Percentiles rank a stretch among this genome's conserved stretches.
Conservation (phyloP, 2,329 filamentous ascomycete genomes). For the Aschersonia sp. region DNA sequence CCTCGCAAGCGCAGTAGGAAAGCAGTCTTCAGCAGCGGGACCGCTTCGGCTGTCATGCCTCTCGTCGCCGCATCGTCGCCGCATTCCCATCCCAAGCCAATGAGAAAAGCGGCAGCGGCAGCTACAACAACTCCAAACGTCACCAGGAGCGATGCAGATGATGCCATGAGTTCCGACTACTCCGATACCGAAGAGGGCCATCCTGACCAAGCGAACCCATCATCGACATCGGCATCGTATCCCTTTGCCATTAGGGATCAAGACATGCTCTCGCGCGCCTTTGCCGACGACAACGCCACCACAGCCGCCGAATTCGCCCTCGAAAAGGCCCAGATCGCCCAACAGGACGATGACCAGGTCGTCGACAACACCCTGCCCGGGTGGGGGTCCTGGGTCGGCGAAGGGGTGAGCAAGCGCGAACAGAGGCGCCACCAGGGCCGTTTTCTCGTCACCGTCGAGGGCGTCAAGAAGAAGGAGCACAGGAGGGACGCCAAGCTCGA, state of each 20-base stretch:
- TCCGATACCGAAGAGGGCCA: no score
- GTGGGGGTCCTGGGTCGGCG: conserved; percentile 86
- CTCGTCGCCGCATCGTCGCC: no score
- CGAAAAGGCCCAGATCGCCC: conserved; percentile 59
- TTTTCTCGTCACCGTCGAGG: conserved; percentile 52
- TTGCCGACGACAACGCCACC: conserved; percentile 78
- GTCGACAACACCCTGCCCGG: conserved; percentile 78
- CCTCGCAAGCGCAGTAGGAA: no score
- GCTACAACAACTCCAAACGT: background rate
- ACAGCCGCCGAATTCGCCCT: conserved; percentile 50
- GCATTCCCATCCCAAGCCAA: no score
- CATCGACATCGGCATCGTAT: no score
- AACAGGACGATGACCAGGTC: conserved; percentile 70
- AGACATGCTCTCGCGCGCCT: conserved; percentile 65
- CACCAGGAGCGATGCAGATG: background rate
- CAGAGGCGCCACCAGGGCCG: conserved; percentile 47
- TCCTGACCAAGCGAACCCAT: no score
- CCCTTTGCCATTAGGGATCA: conserved; percentile 39
- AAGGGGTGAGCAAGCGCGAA: conserved; percentile 60
- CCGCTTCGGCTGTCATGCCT: no score
- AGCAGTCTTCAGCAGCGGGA: no score
- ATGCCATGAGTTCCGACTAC: no score
- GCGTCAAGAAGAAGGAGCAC: conserved; percentile 59
- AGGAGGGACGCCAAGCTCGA: conserved; percentile 73
- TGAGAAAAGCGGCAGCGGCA: background rate